These are phyloP conservation scores for Clathrus columnatus DNA, from an alignment of 768 basidiomycete species.

Conservation along the genomic window DNA sequence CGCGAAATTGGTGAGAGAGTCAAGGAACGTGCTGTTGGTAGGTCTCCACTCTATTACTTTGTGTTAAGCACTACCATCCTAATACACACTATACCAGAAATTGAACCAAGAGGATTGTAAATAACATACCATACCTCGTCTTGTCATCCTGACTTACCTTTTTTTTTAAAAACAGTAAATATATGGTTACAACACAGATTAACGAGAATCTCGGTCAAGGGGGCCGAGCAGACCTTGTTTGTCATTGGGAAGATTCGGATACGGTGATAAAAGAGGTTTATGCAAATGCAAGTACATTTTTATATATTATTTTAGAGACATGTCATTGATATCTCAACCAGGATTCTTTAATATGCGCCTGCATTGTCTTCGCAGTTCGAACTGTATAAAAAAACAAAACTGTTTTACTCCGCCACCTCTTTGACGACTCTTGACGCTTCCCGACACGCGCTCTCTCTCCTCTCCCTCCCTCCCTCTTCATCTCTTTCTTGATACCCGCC, in stretches of 20 bases:
- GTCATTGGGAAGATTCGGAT: slow-evolving; percentile 86
- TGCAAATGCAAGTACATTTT: slow-evolving; percentile 49
- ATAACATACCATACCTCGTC: slow-evolving; percentile 23
- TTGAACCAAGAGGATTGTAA: slow-evolving; percentile 76
- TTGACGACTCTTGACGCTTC: too few relatives aligned
- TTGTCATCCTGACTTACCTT: background rate
- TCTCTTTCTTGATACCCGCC: too few relatives aligned
- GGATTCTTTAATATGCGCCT: slow-evolving; percentile 66
- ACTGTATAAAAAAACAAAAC: too few relatives aligned
- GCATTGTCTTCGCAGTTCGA: slow-evolving; percentile 53
- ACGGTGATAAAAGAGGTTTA: slow-evolving; percentile 70
- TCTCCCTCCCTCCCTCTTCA: too few relatives aligned
- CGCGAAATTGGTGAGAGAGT: slow-evolving; percentile 79
- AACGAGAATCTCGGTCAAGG: slow-evolving; percentile 81
- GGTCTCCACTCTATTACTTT: slow-evolving; percentile 11
- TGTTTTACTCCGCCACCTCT: too few relatives aligned
- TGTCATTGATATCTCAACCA: slow-evolving; percentile 22
- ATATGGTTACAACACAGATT: slow-evolving; percentile 77
- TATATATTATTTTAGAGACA: slow-evolving; percentile 5
- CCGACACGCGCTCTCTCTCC: too few relatives aligned
- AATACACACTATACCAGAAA: slow-evolving; percentile 34
- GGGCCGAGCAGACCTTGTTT: slow-evolving; percentile 73
- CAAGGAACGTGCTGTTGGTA: slow-evolving; percentile 71
- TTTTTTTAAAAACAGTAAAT: slow-evolving; percentile 49
- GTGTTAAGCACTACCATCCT: background rate